A percentile compares a stretch with the other conserved stretches of the same genome.
phyloP scores from a whole-genome alignment of 352 stramenopile species.

The Globisporangium abappressorium region DNA sequence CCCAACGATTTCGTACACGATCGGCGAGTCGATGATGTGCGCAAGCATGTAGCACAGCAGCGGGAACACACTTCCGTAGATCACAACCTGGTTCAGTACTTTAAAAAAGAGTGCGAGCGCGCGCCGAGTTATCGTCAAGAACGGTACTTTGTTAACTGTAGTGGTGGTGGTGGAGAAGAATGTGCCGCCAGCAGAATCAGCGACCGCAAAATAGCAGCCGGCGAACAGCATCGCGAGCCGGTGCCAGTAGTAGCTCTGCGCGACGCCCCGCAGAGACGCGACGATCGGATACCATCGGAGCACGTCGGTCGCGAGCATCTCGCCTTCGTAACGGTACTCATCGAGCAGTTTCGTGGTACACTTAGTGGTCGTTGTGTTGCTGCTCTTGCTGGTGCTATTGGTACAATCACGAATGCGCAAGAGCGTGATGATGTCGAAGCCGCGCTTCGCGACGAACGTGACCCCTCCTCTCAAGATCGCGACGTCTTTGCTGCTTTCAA shows the following conservation, averaged over 20 bases:
- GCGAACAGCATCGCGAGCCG: conserved; percentile 3
- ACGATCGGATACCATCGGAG: conserved; percentile 10
- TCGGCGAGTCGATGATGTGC: conserved; percentile 21
- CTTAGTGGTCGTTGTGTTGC: not conserved
- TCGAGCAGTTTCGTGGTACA: not conserved
- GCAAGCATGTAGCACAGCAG: conserved; percentile 21
- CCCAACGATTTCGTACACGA: conserved; percentile 16
- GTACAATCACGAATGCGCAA: conserved; percentile 7
- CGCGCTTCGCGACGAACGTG: conserved; percentile 8
- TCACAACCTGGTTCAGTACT: conserved; percentile 20
- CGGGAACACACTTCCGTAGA: conserved; percentile 25
- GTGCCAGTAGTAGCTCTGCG: conserved; percentile 17
- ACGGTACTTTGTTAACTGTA: not conserved
- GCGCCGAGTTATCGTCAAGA: not conserved
- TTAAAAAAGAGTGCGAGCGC: conserved; percentile 13
- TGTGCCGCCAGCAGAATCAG: not conserved
- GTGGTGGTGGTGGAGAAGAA: not conserved
- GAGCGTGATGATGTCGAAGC: conserved; percentile 12
- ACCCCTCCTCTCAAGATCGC: not conserved
- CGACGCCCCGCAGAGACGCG: not conserved
- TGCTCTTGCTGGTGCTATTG: too few relatives aligned
- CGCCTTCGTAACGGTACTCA: conserved; percentile 18
- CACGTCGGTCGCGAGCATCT: conserved; percentile 12
- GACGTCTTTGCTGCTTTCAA: conserved; percentile 11
- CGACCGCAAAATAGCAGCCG: conserved; percentile 11